These are phyloP conservation scores for Colletotrichum sp. DNA, from an alignment of 2,329 filamentous ascomycete species.

Conservation along the genomic window DNA sequence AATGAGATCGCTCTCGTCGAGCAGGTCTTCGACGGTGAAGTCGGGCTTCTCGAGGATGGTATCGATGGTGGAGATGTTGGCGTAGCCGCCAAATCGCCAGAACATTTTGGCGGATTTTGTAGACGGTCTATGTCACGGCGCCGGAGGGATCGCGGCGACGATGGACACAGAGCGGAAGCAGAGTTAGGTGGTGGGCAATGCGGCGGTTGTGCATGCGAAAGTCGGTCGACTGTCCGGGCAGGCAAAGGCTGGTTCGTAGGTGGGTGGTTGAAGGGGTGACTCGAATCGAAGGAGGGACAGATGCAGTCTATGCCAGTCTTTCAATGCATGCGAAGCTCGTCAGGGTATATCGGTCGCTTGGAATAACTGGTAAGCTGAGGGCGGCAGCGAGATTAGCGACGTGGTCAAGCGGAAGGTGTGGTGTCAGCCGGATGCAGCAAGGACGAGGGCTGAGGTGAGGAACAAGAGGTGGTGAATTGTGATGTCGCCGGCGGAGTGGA, in stretches of 20 bases:
- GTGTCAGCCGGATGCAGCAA: neutral
- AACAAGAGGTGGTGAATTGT: neutral
- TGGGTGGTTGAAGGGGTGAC: neutral
- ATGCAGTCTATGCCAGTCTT: neutral
- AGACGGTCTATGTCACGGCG: conserved; percentile 29
- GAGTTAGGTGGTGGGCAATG: neutral
- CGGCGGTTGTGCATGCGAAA: conserved; percentile 5
- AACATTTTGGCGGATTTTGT: conserved; percentile 77
- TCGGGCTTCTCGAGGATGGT: conserved; percentile 96
- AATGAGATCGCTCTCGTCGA: conserved; percentile 95
- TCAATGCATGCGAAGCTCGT: conserved; percentile 14
- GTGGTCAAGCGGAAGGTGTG: neutral
- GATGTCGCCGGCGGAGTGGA: conserved; percentile 16
- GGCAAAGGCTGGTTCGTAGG: neutral
- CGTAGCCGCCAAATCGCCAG: conserved; percentile 99
- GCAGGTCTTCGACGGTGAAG: conserved; percentile 92
- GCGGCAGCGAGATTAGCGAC: neutral
- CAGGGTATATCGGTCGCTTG: conserved; percentile 18
- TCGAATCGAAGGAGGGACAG: neutral
- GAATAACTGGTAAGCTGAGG: neutral
- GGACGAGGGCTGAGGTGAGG: neutral
- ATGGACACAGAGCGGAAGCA: conserved; percentile 6
- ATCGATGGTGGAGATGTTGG: conserved; percentile 96
- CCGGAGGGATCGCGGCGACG: conserved; percentile 17
- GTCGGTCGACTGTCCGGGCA: neutral